A percentile compares a stretch with the other conserved stretches of the same genome.
Evolutionary conservation across 116 monocot species (phyloP).

Genomic region (Zostera marina): DNA sequence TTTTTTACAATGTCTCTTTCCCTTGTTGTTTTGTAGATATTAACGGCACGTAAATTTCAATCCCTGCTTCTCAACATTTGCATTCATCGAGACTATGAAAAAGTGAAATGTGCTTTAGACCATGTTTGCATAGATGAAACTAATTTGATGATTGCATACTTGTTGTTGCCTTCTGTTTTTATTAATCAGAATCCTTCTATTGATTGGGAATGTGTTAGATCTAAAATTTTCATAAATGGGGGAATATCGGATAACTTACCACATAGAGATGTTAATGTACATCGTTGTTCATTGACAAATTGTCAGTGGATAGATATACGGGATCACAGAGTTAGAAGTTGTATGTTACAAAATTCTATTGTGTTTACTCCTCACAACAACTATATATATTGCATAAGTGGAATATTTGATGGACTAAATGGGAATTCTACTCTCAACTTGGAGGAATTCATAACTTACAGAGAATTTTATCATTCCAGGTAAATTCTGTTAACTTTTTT

Average conservation of each 20-base stretch:
- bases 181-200: constrained; percentile 10
- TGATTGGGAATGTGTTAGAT: constrained; percentile 39
- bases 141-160: constrained; percentile 23
- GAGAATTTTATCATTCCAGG: constrained; percentile 25
- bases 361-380: constrained; percentile 52
- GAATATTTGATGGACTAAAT: constrained; percentile 20
- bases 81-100: constrained; percentile 20
- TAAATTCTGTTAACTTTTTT: constrained; percentile 1
- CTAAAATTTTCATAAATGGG: constrained; percentile 10
- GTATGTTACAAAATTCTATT: constrained; percentile 38
- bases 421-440: constrained; percentile 24
- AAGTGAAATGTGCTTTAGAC: constrained; percentile 11
- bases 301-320: constrained; percentile 15
- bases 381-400: constrained; percentile 28
- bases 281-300: constrained; percentile 6
- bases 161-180: constrained; percentile 29
- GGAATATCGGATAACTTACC: not conserved
- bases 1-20: constrained; percentile 3
- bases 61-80: constrained; percentile 21
- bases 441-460: constrained; percentile 27
- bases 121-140: constrained; percentile 5
- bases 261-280: constrained; percentile 1
- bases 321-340: constrained; percentile 20
- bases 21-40: constrained; percentile 19
- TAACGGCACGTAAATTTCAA: constrained; percentile 38